Evolutionary conservation across 495 filamentous ascomycete genomes (phyloP).

Genomic region (Rhypophila decipiens): DNA sequence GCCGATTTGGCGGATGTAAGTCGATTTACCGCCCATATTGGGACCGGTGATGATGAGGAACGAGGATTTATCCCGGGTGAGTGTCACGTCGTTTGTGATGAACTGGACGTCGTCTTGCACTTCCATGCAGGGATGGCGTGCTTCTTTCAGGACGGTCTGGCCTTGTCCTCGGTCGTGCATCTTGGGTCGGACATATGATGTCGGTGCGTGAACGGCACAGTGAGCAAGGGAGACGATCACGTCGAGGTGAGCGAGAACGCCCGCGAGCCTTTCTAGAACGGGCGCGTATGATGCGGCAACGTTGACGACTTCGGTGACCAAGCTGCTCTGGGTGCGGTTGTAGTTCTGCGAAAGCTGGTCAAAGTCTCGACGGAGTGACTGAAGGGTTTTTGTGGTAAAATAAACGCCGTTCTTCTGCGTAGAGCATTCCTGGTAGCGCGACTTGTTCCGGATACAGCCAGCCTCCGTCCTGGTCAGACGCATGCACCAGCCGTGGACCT

Average conservation of each 20-base stretch:
- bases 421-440: constrained; percentile 86
- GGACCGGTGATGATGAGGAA: constrained; percentile 98
- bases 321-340: constrained; percentile 85
- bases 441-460: constrained; percentile 85
- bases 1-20: constrained; percentile 96
- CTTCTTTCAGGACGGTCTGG: constrained; percentile 85
- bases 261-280: constrained; percentile 83
- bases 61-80: constrained; percentile 72
- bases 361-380: constrained; percentile 77
- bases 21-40: constrained; percentile 99
- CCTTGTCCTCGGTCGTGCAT: constrained; percentile 88
- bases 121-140: constrained; percentile 97
- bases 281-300: constrained; percentile 95
- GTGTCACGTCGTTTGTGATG: constrained; percentile 92
- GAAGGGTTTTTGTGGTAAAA: constrained; percentile 87
- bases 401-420: constrained; percentile 99
- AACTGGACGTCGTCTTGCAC: constrained; percentile 98
- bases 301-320: constrained; percentile 87
- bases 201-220: constrained; percentile 86
- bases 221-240: constrained; percentile 96
- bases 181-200: constrained; percentile 82
- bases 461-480: constrained; percentile 87
- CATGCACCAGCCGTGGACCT: constrained; percentile 94
- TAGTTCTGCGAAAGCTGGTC: constrained; percentile 94
- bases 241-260: constrained; percentile 86